Evolutionary conservation across 1,284 basidiomycete species (phyloP), one percentile per base, ranked within the genome.

Genomic region (Ceratobasidium sp.): DNA sequence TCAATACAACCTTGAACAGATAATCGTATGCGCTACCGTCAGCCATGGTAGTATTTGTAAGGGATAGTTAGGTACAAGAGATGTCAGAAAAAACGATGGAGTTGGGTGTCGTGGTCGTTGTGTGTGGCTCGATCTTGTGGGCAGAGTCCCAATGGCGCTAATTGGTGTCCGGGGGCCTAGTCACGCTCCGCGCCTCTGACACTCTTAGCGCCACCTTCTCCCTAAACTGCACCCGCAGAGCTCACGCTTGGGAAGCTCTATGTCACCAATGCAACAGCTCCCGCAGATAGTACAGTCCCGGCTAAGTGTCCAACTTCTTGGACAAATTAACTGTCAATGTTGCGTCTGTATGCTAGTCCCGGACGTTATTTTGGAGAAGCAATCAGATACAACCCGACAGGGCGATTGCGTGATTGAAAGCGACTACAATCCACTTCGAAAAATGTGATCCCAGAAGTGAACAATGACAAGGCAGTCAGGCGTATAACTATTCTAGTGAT

Each of bases 1-100:
- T 99, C 82, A 99, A 92, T 82, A 99, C 97, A 82, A 97, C 95
- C 91, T 98, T 97, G 93, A 97, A 97, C 83, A 97, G 92, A 89
- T 94, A 97, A 86, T 97, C 96, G 87, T 95, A 97, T 90, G 95
- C 95, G 89, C 92, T 95, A 83, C 91, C 92, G 89, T 96, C 95
- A 81, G 94, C 86, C 95, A 97, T 97, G 64, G 80, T 42, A 18
- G 15, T 70, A 39, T 28, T 28, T 75, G 33, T 53, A 53, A 75
- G 44, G 10, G 61, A 64, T 46, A 42, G 60, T 53, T 20, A 51
- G 28, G 49, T 75, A 26, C 49, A n/a, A n/a, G 40, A 18, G 23
- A n/a, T 13, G 44, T 46, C 44, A 46, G 40, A 26, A 75, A 76
- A 76, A 76, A 49, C 66, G 49, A 64, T 33, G 33, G 33, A 39